Percentiles rank a stretch among this genome's conserved stretches.
phyloP scores from a whole-genome alignment of 306 rosid species.

The Cicer cuneatum region DNA sequence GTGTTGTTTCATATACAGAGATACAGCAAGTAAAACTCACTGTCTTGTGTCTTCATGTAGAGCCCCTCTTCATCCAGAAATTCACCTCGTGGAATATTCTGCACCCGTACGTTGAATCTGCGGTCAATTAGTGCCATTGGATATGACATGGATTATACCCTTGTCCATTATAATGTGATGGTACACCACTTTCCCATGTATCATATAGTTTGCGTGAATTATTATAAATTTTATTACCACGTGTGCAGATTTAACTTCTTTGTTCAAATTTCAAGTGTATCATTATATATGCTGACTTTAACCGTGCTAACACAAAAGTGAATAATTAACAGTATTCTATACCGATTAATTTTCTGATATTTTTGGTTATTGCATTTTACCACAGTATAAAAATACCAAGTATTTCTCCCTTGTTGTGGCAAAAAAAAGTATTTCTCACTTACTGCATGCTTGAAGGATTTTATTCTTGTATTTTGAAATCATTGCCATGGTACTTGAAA shows the following conservation, averaged over 20 bases:
- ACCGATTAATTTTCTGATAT: not conserved
- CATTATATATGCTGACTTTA: not conserved
- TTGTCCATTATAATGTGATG: slow-evolving; percentile 93
- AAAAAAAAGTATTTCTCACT: slow-evolving; percentile 15
- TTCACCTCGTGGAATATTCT: slow-evolving; percentile 89
- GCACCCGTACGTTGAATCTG: slow-evolving; percentile 94
- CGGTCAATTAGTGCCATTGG: slow-evolving; percentile 97
- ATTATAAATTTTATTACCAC: slow-evolving; percentile 28
- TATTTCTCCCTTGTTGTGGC: not conserved
- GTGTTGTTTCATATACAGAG: slow-evolving; percentile 28
- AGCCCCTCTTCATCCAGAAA: slow-evolving; percentile 78
- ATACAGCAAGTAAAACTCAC: slow-evolving; percentile 33
- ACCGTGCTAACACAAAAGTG: slow-evolving; percentile 15
- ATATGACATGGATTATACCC: slow-evolving; percentile 97
- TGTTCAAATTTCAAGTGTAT: slow-evolving; percentile 32
- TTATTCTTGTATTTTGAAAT: slow-evolving; percentile 24
- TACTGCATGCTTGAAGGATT: slow-evolving; percentile 7
- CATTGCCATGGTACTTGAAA: slow-evolving; percentile 25
- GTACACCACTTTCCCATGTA: slow-evolving; percentile 52
- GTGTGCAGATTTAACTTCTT: slow-evolving; percentile 2
- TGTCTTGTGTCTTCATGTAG: slow-evolving; percentile 54
- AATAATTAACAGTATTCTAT: slow-evolving; percentile 8
- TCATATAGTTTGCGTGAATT: slow-evolving; percentile 29
- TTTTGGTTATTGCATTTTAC: not conserved
- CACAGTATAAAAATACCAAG: slow-evolving; percentile 17